A percentile compares a stretch with the other conserved stretches of the same genome.
These are phyloP conservation scores for Candida vaughaniae DNA, from an alignment of 805 yeast genomes.

Conservation along the genomic window DNA sequence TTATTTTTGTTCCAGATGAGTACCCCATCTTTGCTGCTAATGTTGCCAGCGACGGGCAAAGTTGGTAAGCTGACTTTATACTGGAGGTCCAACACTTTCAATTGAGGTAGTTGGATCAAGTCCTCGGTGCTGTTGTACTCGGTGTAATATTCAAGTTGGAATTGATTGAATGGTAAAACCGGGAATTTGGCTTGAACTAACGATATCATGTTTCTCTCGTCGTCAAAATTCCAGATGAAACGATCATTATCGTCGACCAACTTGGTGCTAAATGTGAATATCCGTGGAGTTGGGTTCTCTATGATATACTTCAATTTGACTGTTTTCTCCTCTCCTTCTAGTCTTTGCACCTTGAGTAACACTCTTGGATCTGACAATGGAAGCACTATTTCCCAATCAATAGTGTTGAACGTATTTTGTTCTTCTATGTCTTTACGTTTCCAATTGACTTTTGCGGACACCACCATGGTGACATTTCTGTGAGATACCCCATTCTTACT, in stretches of 20 bases:
- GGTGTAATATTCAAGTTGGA: constrained; percentile 35
- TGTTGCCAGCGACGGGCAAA: constrained; percentile 21
- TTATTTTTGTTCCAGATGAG: constrained; percentile 7
- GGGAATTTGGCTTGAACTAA: constrained; percentile 39
- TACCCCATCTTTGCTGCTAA: constrained; percentile 15
- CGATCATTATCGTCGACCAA: constrained; percentile 26
- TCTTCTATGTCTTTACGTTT: constrained; percentile 21
- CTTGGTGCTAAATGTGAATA: constrained; percentile 59
- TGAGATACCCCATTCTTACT: constrained; percentile 40
- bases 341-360: constrained; percentile 36
- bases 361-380: constrained; percentile 74
- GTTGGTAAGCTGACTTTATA: constrained; percentile 62
- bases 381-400: constrained; percentile 51
- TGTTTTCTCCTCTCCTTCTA: constrained; percentile 15
- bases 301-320: constrained; percentile 47
- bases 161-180: constrained; percentile 62
- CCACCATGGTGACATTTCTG: constrained; percentile 34
- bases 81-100: constrained; percentile 66
- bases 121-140: constrained; percentile 7
- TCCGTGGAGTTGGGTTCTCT: constrained; percentile 74
- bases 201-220: constrained; percentile 26
- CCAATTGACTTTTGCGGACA: constrained; percentile 30
- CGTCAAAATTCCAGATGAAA: constrained; percentile 26
- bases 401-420: constrained; percentile 29
- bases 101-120: constrained; percentile 49